phyloP scores from a whole-genome alignment of 2,329 filamentous ascomycete species.

The Aureobasidium sp. region DNA sequence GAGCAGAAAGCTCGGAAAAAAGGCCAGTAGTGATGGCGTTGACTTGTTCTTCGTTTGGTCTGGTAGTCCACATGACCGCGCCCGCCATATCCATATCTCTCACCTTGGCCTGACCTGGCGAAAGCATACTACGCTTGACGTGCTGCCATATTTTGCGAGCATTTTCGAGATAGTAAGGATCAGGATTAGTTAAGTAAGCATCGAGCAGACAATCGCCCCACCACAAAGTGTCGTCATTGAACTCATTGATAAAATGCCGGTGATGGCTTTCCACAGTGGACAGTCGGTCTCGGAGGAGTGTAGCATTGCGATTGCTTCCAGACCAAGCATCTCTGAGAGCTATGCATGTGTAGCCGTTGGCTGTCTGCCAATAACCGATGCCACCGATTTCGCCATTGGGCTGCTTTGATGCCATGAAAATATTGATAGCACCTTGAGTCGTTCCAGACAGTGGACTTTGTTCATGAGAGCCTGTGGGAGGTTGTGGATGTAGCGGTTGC shows the following conservation, averaged over 20 bases:
- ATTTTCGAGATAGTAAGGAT: slow-evolving; percentile 21
- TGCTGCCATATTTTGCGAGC: slow-evolving; percentile 22
- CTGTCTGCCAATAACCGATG: slow-evolving; percentile 27
- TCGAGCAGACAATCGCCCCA: slow-evolving; percentile 23
- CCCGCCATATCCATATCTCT: slow-evolving; percentile 23
- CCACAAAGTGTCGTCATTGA: slow-evolving; percentile 26
- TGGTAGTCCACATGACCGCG: slow-evolving; percentile 17
- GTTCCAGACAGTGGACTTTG: slow-evolving; percentile 1
- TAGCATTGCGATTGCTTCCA: slow-evolving; percentile 20
- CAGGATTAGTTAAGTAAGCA: slow-evolving; percentile 20
- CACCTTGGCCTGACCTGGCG: slow-evolving; percentile 18
- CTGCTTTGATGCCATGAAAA: slow-evolving; percentile 20
- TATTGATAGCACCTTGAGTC: slow-evolving; percentile 23
- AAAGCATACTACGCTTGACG: slow-evolving; percentile 17
- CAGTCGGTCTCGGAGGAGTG: slow-evolving; percentile 16
- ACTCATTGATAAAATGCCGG: slow-evolving; percentile 23
- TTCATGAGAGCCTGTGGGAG: background rate
- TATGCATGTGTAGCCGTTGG: slow-evolving; percentile 26
- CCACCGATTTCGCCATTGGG: slow-evolving; percentile 23
- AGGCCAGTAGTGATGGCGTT: slow-evolving; percentile 18
- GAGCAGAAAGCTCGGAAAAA: slow-evolving; percentile 23
- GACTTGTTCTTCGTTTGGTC: slow-evolving; percentile 10
- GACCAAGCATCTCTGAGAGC: slow-evolving; percentile 24
- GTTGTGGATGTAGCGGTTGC: background rate
- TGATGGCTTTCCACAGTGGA: slow-evolving; percentile 19